Evolutionary conservation across 352 stramenopile genomes (phyloP).

Genomic region (Globisporangium barbulae): DNA sequence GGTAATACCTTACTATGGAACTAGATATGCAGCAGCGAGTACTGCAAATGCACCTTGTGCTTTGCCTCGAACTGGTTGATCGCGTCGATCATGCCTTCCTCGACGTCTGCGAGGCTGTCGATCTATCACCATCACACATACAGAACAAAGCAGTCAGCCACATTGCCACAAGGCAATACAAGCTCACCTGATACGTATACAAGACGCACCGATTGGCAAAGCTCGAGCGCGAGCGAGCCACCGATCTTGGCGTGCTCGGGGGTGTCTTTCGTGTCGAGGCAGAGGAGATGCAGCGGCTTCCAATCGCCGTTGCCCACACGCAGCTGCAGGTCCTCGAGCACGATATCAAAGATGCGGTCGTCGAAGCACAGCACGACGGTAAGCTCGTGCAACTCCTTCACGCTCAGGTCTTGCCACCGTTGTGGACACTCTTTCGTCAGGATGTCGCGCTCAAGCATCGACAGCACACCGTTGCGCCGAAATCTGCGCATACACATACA

Average conservation of each 20-base stretch:
- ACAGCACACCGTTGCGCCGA: conserved; percentile 75
- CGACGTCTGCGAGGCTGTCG: conserved; percentile 37
- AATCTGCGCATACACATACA: conserved; percentile 39
- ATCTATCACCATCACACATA: conserved; percentile 32
- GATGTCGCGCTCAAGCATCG: conserved; percentile 88
- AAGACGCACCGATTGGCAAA: conserved; percentile 56
- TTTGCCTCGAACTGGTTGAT: conserved; percentile 60
- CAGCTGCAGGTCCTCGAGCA: conserved; percentile 77
- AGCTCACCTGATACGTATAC: not conserved
- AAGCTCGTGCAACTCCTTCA: conserved; percentile 67
- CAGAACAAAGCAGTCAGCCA: conserved; percentile 2
- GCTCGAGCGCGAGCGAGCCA: conserved; percentile 69
- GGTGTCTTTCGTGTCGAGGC: conserved; percentile 87
- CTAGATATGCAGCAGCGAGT: conserved; percentile 65
- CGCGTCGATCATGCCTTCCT: conserved; percentile 46
- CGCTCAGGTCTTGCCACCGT: conserved; percentile 79
- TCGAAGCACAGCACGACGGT: conserved; percentile 90
- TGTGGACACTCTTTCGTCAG: conserved; percentile 82
- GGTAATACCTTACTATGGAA: not conserved
- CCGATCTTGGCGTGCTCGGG: conserved; percentile 83
- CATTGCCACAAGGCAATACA: not conserved
- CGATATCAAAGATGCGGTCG: conserved; percentile 87
- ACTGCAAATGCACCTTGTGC: conserved; percentile 60
- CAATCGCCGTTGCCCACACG: conserved; percentile 45
- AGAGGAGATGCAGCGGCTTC: conserved; percentile 77